These are phyloP conservation scores for Colletotrichum gigasporum DNA, from an alignment of 2,329 filamentous ascomycete species.

Conservation along the genomic window DNA sequence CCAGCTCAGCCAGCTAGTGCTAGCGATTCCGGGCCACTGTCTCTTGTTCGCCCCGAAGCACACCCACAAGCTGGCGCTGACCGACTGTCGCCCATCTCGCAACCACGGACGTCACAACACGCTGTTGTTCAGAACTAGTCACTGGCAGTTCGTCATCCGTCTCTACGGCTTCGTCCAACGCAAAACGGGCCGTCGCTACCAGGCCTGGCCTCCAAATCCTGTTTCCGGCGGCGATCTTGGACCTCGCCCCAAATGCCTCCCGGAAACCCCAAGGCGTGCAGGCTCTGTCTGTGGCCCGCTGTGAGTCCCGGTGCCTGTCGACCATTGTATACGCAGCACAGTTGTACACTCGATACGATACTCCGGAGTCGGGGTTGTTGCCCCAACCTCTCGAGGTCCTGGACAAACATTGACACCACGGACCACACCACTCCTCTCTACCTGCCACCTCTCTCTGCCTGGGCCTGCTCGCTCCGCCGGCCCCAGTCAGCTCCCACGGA, in stretches of 20 bases:
- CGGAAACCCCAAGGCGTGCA: not conserved
- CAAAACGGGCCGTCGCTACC: not conserved
- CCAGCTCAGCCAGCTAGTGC: too few relatives aligned
- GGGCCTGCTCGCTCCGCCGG: slow-evolving; percentile 4
- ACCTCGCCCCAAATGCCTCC: not conserved
- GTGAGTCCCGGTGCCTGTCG: slow-evolving; percentile 4
- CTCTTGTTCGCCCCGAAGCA: too few relatives aligned
- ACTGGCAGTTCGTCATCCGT: not conserved
- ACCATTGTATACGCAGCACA: not conserved
- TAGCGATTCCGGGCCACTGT: not conserved
- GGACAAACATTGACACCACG: slow-evolving; percentile 23
- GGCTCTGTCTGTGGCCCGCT: slow-evolving; percentile 1
- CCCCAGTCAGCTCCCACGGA: slow-evolving; percentile 16
- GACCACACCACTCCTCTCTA: slow-evolving; percentile 8
- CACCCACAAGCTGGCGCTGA: too few relatives aligned
- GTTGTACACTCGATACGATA: not conserved
- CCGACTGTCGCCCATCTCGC: too few relatives aligned
- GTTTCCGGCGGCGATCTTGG: not conserved
- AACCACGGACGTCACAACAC: not conserved
- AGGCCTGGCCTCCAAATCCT: not conserved
- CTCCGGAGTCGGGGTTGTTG: slow-evolving; percentile 14
- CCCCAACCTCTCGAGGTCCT: slow-evolving; percentile 15
- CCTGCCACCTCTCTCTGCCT: slow-evolving; percentile 19
- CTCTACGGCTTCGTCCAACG: not conserved
- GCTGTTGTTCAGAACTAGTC: not conserved